Conservation (phyloP, 495 filamentous ascomycete genomes). For the Penicillium waksmanii region DNA sequence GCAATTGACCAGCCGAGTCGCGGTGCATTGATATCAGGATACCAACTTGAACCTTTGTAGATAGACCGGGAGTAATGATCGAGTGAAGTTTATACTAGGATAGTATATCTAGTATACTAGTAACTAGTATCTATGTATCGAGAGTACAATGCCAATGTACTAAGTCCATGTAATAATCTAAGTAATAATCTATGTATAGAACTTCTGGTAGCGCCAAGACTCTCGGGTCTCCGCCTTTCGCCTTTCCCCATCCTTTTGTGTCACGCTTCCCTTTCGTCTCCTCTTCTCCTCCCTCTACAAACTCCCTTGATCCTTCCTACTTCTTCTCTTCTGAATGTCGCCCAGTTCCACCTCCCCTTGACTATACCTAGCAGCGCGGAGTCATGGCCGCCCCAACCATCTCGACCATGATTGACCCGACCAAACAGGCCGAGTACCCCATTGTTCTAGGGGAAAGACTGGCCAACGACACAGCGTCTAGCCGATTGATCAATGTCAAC, state of each 20-base stretch:
- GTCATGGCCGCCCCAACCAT: slow-evolving; percentile 43
- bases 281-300: background rate
- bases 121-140: no score
- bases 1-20: slow-evolving; percentile 60
- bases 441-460: slow-evolving; percentile 49
- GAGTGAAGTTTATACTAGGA: no score
- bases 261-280: slow-evolving; percentile 5
- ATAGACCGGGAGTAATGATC: background rate
- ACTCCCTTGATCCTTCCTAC: background rate
- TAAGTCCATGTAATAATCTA: no score
- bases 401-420: slow-evolving; percentile 50
- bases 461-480: slow-evolving; percentile 27
- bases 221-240: slow-evolving; percentile 9
- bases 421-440: slow-evolving; percentile 53
- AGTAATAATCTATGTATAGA: slow-evolving; percentile 1
- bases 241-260: slow-evolving; percentile 6
- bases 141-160: no score
- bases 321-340: background rate
- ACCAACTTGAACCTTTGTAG: background rate
- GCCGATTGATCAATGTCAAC: slow-evolving; percentile 45
- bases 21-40: slow-evolving; percentile 20
- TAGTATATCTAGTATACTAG: no score
- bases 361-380: slow-evolving; percentile 14
- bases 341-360: background rate
- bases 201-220: slow-evolving; percentile 10